These are phyloP conservation scores for Globisporangium uncinulatum DNA, from an alignment of 352 stramenopile genomes.

Conservation along the genomic window DNA sequence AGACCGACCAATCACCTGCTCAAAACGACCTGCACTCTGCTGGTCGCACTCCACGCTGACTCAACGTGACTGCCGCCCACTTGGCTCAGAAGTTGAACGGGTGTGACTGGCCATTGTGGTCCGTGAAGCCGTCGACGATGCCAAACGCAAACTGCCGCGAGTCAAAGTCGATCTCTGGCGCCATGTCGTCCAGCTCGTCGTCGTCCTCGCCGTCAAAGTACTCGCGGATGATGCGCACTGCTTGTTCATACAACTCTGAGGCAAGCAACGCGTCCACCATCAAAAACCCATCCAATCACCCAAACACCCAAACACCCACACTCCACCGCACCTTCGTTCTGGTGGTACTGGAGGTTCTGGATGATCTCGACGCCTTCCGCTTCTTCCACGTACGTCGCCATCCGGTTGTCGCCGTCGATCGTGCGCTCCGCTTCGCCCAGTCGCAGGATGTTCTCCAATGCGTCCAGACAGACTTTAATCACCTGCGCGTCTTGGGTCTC, in stretches of 20 bases:
- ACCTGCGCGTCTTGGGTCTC: conserved; percentile 97
- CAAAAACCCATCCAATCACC: background rate
- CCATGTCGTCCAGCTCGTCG: conserved; percentile 80
- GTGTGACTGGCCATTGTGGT: conserved; percentile 9
- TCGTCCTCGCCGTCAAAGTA: conserved; percentile 98
- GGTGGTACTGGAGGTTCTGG: conserved; percentile 97
- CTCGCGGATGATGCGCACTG: conserved; percentile 93
- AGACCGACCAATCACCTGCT: no score
- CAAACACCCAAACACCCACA: conserved; percentile 6
- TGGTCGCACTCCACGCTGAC: background rate
- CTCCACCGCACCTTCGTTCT: conserved; percentile 92
- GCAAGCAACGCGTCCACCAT: background rate
- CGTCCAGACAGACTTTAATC: conserved; percentile 97
- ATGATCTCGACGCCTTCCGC: conserved; percentile 97
- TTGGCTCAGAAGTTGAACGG: conserved; percentile 9
- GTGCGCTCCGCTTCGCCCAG: conserved; percentile 65
- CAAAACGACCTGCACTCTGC: background rate
- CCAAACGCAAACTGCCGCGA: conserved; percentile 68
- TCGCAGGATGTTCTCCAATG: conserved; percentile 98
- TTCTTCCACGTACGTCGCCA: conserved; percentile 95
- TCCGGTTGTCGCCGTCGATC: conserved; percentile 86
- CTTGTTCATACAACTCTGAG: conserved; percentile 91
- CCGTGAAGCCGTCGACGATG: conserved; percentile 6
- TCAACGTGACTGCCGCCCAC: no score
- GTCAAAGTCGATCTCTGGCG: conserved; percentile 42